Evolutionary conservation across 805 yeast species (phyloP), one percentile per base, ranked within the genome.

Genomic region (Spathaspora sp.): DNA sequence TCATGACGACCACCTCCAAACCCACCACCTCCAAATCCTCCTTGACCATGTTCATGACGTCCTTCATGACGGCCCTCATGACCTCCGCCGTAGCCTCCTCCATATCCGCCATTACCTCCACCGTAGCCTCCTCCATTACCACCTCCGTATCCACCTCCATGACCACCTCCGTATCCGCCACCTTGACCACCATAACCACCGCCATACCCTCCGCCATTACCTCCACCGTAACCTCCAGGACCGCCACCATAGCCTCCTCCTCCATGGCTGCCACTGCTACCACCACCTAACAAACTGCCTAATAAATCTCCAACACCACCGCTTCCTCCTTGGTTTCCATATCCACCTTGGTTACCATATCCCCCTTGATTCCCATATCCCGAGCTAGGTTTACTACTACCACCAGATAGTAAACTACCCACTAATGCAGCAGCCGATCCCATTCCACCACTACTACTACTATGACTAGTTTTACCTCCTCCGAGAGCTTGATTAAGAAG

Each of bases 401-500:
- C 31, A n/a, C 53, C 20, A 4, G 44, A 31, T 11, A 49, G 40
- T 29, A 49, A 52, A 20, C 50, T 48, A 3, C 50, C 50, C 18
- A 50, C 53, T 12, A 50, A 35, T 23, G 26, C 26, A 8, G 50
- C 53, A 3, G 53, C 50, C 20, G 50, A n/a, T 28, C 48, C 39
- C 6, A 49, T 46, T 23, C 39, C 20, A 10, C 52, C 47, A 23
- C 39, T 19, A 12, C 49, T 19, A 12, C 49, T 31, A 19, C 19
- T 17, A 17, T 40, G 17, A 35, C 32, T 31, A 44, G 31, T n/a
- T 7, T 35, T 42, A 16, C 46, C 46, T 39, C 51, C 51, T n/a
- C 42, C 44, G 6, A 52, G 29, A 10, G 52, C 52, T 42, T 52
- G 55, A 28, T 52, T 52, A 46, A 52, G 43, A 12, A 52, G 50